Evolutionary conservation across 768 basidiomycete genomes (phyloP), one percentile per base, ranked within the genome.

Genomic region (Lactarius hatsudake): DNA sequence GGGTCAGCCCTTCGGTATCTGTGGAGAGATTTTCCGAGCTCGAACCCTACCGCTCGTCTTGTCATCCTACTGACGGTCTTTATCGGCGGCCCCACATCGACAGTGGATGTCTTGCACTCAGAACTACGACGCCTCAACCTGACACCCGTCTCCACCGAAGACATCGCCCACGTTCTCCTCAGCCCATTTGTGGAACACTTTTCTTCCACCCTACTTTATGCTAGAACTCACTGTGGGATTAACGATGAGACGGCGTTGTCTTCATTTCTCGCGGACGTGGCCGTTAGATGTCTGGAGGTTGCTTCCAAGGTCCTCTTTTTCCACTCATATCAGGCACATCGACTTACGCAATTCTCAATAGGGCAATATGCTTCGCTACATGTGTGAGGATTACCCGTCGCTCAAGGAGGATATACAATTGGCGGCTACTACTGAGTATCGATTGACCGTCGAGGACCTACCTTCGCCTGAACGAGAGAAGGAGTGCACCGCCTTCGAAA

Each of bases 51-150:
- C 57, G 87, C 86, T 69, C 87, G 90, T 51, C 81, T 87, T 26
- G 89, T 89, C 62, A 86, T 95, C 77, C 81, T 93, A n/a, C 80
- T 91, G 64, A 84, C 85, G 18, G 79, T 88, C 23, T 90, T 88
- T 75, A 78, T 86, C 40, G 73, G 76, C 56, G 75, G 71, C 32
- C 32, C 61, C 26, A 54, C 60, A 34, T 55, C 66, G 42, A 55
- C 65, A 58, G 68, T 20, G 59, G 68, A 30, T 60, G 55, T 9
- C 67, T 71, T 63, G 80, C 70, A 80, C 60, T 74, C 78, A 51
- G 86, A 84, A 70, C 77, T 91, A 59, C 85, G 89, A 61, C 73
- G 78, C 17, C 76, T 89, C 36, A 81, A 81, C 32, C 75, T 93
- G 28, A 77, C 78, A 0, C 88, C 87, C 12, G 63, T 91, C 60